Base-by-base conservation (phyloP, 148 eudicot species). In the Fagopyrum tataricum region DNA sequence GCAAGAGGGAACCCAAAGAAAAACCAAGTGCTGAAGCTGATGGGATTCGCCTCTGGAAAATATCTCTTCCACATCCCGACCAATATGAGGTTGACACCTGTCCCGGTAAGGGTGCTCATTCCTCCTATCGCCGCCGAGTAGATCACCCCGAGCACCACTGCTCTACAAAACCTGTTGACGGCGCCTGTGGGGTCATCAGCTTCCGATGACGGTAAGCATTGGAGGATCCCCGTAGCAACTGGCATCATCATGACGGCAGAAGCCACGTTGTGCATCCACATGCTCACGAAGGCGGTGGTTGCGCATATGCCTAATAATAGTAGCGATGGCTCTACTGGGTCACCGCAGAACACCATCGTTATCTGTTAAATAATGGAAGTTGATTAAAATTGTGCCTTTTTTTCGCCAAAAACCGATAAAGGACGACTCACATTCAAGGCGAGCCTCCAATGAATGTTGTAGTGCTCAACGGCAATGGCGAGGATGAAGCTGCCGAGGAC, bases 201-300 rank as follows among this genome's bases (percentile, higher is more conserved):
- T 79, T 75, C 6, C 82, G 7, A 1, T 24, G 61, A 17, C 44
- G 98, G 96, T 6, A 91, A 55, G n/a, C 93, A 76, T 39, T 94
- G 96, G 44, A 94, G 75, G 66, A 91, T 91, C 2, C 98, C 98
- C 1, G 98, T 94, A 49, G 98, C 98, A 0, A 94, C 98, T 0
- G 98, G 98, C 96, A 94, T 88, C 97, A 94, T 94, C 98, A 94
- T 83, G 51, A 94, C 78, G 2, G 97, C 81, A 0, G 85, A 84
- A 4, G 98, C 93, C 76, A 85, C 91, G 85, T 94, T 94, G 91
- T 94, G 98, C 98, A 94, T 91, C 98, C 98, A 91, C 98, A 94
- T 94, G 84, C 97, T 94, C 43, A 91, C 80, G 74, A 94, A 94
- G 0, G 90, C 86, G 1, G 98, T 89, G 10, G 98, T 94, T 70